Percentiles rank a stretch among this genome's conserved stretches.
phyloP scores from a whole-genome alignment of 2,329 filamentous ascomycete species.

The Penicillium sp. region DNA sequence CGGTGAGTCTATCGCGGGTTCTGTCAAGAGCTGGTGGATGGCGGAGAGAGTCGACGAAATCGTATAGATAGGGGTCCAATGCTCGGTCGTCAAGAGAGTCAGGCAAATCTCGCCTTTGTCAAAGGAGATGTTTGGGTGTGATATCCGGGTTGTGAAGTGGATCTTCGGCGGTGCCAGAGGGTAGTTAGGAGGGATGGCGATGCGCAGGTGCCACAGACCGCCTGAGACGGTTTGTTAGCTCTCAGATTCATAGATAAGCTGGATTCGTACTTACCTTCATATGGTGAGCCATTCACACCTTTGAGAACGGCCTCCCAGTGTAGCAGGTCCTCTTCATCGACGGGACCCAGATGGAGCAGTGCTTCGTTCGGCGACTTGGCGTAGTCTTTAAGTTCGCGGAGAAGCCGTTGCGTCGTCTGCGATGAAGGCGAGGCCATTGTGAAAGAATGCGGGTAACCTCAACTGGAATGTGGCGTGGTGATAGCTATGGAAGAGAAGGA shows the following conservation, averaged over 20 bases:
- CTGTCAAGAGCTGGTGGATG: slow-evolving; percentile 45
- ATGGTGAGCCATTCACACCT: slow-evolving; percentile 55
- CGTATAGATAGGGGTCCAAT: slow-evolving; percentile 84
- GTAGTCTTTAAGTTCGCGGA: slow-evolving; percentile 58
- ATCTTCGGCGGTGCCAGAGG: slow-evolving; percentile 73
- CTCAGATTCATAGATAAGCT: neutral
- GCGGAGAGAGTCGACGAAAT: slow-evolving; percentile 50
- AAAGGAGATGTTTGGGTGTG: slow-evolving; percentile 74
- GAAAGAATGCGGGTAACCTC: slow-evolving; percentile 4
- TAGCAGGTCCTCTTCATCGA: slow-evolving; percentile 54
- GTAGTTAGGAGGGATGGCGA: slow-evolving; percentile 71
- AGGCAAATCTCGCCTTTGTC: slow-evolving; percentile 87
- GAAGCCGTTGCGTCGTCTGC: slow-evolving; percentile 53
- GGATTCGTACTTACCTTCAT: slow-evolving; percentile 48
- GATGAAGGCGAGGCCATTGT: slow-evolving; percentile 27
- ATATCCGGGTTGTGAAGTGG: slow-evolving; percentile 74
- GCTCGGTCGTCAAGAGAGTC: slow-evolving; percentile 66
- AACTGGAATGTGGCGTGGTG: slow-evolving; percentile 1
- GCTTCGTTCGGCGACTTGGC: slow-evolving; percentile 52
- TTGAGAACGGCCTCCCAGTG: slow-evolving; percentile 58
- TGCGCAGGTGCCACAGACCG: slow-evolving; percentile 77
- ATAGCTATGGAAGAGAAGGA: neutral
- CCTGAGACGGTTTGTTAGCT: slow-evolving; percentile 33
- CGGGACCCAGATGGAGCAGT: slow-evolving; percentile 53
- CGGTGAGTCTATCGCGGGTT: slow-evolving; percentile 45